These are phyloP conservation scores for Boletus patriciae DNA, from an alignment of 768 basidiomycete species.

Conservation along the genomic window DNA sequence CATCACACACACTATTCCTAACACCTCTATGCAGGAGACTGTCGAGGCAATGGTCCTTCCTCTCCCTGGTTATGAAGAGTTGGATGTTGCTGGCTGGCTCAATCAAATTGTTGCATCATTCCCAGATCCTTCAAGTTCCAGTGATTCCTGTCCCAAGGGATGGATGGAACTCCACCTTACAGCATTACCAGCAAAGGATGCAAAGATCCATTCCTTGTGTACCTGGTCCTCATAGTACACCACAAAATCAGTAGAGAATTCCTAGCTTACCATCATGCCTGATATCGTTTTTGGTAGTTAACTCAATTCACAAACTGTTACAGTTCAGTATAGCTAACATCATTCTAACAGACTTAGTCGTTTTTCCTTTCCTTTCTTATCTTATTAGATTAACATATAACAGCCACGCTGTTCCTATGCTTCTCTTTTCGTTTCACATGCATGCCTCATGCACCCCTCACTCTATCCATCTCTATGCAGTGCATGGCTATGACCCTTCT, in stretches of 20 bases:
- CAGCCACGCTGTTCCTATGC: too few relatives aligned
- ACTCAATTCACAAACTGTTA: not conserved
- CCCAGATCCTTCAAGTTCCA: not conserved
- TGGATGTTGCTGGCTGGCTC: not conserved
- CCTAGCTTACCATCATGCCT: not conserved
- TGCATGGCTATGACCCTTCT: too few relatives aligned
- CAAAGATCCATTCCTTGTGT: not conserved
- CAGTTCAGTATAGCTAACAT: too few relatives aligned
- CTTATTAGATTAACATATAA: too few relatives aligned
- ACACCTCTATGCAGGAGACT: not conserved
- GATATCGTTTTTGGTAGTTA: not conserved
- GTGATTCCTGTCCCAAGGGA: not conserved
- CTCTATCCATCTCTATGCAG: too few relatives aligned
- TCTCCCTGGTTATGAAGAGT: not conserved
- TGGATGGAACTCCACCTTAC: not conserved
- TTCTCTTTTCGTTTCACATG: too few relatives aligned
- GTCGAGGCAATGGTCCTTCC: not conserved
- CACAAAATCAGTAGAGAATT: not conserved
- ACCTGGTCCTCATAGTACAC: not conserved
- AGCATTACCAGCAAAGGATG: not conserved
- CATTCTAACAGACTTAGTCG: too few relatives aligned
- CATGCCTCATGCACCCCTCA: too few relatives aligned
- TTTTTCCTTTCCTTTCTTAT: too few relatives aligned
- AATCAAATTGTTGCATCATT: not conserved
- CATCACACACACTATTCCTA: not conserved